Evolutionary conservation across 495 filamentous ascomycete genomes (phyloP), one percentile per base, ranked within the genome.

Genomic region (Talaromyces borbonicus): DNA sequence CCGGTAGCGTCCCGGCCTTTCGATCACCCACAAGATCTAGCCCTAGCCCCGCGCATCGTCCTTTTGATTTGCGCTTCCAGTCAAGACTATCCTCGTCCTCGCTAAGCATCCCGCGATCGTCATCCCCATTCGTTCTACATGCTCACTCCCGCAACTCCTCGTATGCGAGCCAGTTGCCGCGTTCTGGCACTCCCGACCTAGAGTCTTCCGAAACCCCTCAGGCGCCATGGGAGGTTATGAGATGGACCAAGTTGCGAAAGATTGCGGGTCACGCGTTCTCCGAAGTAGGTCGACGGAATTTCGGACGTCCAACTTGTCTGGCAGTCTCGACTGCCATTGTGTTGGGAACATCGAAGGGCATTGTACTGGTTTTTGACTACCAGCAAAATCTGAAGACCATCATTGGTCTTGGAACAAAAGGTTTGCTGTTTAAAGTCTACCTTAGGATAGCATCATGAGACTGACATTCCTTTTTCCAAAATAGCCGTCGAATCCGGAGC

Each of bases 361-460:
- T 94, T 56, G 83, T 96, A 32, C 67, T 99, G 57, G 78, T 95
- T 35, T 97, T 97, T 67, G 93, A 99, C 64, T 97, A 95, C 62
- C 84, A 90, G 58, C 92, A 99, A 62, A 94, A 80, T 52, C 67
- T 97, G 47, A 94, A 93, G 66, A 79, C 83, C 52, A 90, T 96
- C 43, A 85, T 99, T 55, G 92, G 92, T 11, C 81, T 80, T n/a
- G 88, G 90, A 30, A 96, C 90, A 16, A 93, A 90, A 76, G 89
- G 87, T 87, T 67, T 37, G 74, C 32, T 24, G 18, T 15, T 19
- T 36, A 22, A 26, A 46, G 39, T 46, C 18, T 9, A 36, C 24
- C 36, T 45, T 35, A 26, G 37, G 11, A 23, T 42, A n/a, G n/a
- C n/a, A n/a, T n/a, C n/a, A 27, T 43, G 33, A 30, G 31, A 29